Percentiles rank a stretch among this genome's conserved stretches.
phyloP scores from a whole-genome alignment of 495 filamentous ascomycete genomes.

The Xylaria flabelliformis region DNA sequence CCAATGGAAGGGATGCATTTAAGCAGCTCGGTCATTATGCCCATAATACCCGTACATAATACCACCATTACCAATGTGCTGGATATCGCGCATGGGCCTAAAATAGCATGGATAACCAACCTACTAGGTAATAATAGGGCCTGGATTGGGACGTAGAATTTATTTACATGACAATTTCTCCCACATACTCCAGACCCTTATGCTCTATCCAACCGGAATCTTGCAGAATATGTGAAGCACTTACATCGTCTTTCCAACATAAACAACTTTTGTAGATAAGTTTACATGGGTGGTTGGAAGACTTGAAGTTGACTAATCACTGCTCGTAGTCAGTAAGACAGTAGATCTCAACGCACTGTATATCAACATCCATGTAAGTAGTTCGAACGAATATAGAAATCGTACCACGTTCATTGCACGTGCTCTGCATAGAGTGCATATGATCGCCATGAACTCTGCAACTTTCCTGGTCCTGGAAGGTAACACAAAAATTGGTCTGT shows the following conservation, averaged over 20 bases:
- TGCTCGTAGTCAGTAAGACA: neutral
- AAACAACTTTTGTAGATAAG: neutral
- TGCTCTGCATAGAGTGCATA: neutral
- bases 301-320: neutral
- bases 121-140: neutral
- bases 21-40: neutral
- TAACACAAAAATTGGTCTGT: neutral
- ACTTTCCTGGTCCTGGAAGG: neutral
- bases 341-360: neutral
- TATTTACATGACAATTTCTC: neutral
- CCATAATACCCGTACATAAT: too few relatives aligned
- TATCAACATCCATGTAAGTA: neutral
- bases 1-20: neutral
- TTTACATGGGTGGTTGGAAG: neutral
- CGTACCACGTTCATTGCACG: neutral
- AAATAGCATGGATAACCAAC: neutral
- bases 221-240: neutral
- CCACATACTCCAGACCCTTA: neutral
- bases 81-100: slow-evolving; percentile 9
- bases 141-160: neutral
- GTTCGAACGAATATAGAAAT: neutral
- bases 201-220: neutral
- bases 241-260: neutral
- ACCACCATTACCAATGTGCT: neutral
- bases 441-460: neutral